A percentile compares a stretch with the other conserved stretches of the same genome.
phyloP scores from a whole-genome alignment of 257 asterid genomes.

The Solanum dulcamara region DNA sequence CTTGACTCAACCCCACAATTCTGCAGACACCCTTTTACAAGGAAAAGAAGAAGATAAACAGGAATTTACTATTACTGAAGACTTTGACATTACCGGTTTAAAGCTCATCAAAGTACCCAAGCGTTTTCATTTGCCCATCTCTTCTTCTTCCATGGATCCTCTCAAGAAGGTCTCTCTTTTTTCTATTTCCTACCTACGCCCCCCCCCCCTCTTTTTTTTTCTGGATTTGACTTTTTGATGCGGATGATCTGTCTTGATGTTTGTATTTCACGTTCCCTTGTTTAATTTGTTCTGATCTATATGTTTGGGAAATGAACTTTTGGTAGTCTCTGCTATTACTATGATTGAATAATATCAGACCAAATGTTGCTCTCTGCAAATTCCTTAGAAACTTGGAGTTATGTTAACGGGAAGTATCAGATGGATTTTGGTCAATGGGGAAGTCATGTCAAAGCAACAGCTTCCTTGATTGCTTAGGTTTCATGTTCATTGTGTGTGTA shows the following conservation, averaged over 20 bases:
- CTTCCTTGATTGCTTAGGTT: neutral
- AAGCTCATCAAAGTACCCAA: slow-evolving; percentile 56
- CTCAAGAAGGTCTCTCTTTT: slow-evolving; percentile 45
- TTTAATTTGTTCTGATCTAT: neutral
- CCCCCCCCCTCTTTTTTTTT: neutral
- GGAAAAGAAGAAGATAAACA: slow-evolving; percentile 2
- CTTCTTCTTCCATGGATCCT: slow-evolving; percentile 57
- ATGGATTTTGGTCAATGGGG: neutral
- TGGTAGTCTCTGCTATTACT: neutral
- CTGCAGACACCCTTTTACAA: neutral
- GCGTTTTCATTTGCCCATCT: slow-evolving; percentile 34
- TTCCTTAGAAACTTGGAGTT: neutral
- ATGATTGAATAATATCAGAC: neutral
- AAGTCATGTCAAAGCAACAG: neutral
- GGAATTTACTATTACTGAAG: slow-evolving; percentile 29
- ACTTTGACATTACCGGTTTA: slow-evolving; percentile 70
- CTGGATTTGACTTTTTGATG: neutral
- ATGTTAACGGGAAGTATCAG: neutral
- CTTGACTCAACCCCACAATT: neutral
- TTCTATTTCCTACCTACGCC: neutral
- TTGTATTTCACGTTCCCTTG: neutral
- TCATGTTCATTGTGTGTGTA: neutral
- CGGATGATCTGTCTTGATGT: neutral
- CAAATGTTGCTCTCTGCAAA: neutral
- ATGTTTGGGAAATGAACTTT: neutral